phyloP scores from a whole-genome alignment of 2,329 filamentous ascomycete species.

The Penicillium glabrum region DNA sequence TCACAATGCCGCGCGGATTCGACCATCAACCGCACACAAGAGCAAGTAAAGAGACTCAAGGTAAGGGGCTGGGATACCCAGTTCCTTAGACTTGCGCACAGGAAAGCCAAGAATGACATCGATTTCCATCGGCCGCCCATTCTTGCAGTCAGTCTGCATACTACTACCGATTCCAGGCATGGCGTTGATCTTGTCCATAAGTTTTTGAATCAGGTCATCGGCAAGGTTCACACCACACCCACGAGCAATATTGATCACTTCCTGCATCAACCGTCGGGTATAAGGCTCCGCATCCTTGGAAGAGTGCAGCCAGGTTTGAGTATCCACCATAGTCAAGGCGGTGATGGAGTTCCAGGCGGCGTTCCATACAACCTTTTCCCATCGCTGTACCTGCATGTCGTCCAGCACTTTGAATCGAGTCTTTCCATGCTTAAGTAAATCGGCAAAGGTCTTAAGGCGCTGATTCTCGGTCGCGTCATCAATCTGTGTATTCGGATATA shows the following conservation, averaged over 20 bases:
- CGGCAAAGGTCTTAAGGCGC: conserved; percentile 44
- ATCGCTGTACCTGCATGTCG: conserved; percentile 39
- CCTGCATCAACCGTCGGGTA: conserved; percentile 43
- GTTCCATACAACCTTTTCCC: conserved; percentile 47
- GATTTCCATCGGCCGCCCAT: conserved; percentile 46
- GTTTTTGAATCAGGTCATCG: conserved; percentile 37
- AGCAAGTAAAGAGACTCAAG: conserved; percentile 42
- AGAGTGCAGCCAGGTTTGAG: conserved; percentile 43
- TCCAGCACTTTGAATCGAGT: conserved; percentile 39
- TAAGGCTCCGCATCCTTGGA: conserved; percentile 40
- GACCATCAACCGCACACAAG: conserved; percentile 27
- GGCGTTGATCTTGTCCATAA: conserved; percentile 40
- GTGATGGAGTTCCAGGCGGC: conserved; percentile 45
- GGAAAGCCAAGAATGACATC: conserved; percentile 49
- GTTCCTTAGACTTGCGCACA: conserved; percentile 39
- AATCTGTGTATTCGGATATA: conserved; percentile 45
- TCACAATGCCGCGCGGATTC: conserved; percentile 15
- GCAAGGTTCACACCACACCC: conserved; percentile 39
- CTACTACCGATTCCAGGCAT: conserved; percentile 45
- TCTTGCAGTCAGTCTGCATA: conserved; percentile 48
- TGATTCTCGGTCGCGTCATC: conserved; percentile 32
- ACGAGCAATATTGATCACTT: conserved; percentile 44
- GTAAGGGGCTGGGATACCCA: conserved; percentile 40
- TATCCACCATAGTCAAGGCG: conserved; percentile 44
- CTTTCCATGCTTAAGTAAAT: conserved; percentile 42